Percentiles rank a stretch among this genome's conserved stretches.
phyloP scores from a whole-genome alignment of 169 alveolate genomes.

The Plasmodium inui region DNA sequence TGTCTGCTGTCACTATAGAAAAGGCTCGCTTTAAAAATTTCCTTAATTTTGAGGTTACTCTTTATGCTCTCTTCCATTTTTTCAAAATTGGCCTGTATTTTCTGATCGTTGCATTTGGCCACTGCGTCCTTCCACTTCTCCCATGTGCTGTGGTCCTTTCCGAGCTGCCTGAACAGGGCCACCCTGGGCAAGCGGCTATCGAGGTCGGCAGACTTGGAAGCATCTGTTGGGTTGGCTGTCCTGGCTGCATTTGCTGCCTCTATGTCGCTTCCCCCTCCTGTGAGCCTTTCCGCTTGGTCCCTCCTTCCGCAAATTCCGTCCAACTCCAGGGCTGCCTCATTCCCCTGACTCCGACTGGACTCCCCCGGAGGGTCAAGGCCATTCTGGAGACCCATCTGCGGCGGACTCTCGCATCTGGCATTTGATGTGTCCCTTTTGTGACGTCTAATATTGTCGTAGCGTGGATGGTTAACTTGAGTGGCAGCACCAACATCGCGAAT shows the following conservation, averaged over 20 bases:
- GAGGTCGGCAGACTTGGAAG: neutral
- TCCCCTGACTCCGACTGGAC: neutral
- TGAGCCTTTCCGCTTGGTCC: too few species aligned
- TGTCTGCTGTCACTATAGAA: neutral
- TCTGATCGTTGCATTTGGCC: neutral
- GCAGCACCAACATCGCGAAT: neutral
- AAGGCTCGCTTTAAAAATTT: constrained; percentile 27
- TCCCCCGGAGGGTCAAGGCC: neutral
- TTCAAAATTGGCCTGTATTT: neutral
- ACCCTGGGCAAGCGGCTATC: neutral
- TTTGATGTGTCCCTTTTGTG: neutral
- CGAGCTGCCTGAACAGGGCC: neutral
- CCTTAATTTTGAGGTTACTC: neutral
- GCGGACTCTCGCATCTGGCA: neutral
- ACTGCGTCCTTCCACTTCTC: constrained; percentile 5
- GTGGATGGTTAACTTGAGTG: neutral
- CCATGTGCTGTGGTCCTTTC: neutral
- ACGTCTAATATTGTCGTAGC: neutral
- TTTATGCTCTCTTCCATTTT: constrained; percentile 5
- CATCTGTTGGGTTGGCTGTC: too few species aligned
- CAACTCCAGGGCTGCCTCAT: neutral
- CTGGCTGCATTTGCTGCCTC: neutral
- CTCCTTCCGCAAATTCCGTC: neutral
- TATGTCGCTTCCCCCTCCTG: too few species aligned
- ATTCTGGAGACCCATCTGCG: neutral